Base-by-base conservation (phyloP, 1,284 basidiomycete species). In the Fomitopsis betulina region DNA sequence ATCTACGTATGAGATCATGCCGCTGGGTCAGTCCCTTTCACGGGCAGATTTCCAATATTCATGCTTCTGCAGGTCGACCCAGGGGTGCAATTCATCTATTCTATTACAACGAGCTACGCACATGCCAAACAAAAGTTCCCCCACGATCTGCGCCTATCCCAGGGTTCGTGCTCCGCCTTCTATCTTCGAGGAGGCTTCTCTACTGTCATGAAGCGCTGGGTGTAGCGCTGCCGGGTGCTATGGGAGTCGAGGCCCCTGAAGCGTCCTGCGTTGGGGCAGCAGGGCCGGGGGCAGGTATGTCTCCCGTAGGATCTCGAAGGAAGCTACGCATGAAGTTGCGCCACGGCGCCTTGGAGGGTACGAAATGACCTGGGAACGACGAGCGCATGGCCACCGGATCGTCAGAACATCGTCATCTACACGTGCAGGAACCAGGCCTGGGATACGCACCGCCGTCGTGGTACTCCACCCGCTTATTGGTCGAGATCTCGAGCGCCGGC, bases 301-400 rank as follows among this genome's bases (percentile, higher is more conserved):
- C 62, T 6, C 64, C 71, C 0, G 67, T 63, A 3, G 76, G 80
- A 62, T 78, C 68, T 43, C 67, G 66, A 32, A 86, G 61, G 64
- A 83, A 86, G 6, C 77, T 78, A 53, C 74, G 73, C 38, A 93
- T 73, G 71, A 93, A 92, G 63, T 80, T 81, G 21, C 89, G 78
- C 91, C 91, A 93, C 43, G 75, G 80, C 2, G 80, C 81, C 63
- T 87, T 90, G 7, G 83, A 86, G 0, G 91, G 91, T 2, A 93
- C 84, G 63, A 91, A 92, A 67, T 93, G 91, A 19, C 90, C 90
- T 92, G 59, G 9, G 10, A n/a, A n/a, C n/a, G 33, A 10, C 5
- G 17, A 30, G 15, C 10, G 45, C 45, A 47, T 47, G 45, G 45
- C 45, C 45, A 27, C 45, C 45, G 45, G 32, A 51, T 33, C 49